A percentile compares a stretch with the other conserved stretches of the same genome.
Conservation (phyloP, 257 asterid species). For the Nicotiana benthamiana region DNA sequence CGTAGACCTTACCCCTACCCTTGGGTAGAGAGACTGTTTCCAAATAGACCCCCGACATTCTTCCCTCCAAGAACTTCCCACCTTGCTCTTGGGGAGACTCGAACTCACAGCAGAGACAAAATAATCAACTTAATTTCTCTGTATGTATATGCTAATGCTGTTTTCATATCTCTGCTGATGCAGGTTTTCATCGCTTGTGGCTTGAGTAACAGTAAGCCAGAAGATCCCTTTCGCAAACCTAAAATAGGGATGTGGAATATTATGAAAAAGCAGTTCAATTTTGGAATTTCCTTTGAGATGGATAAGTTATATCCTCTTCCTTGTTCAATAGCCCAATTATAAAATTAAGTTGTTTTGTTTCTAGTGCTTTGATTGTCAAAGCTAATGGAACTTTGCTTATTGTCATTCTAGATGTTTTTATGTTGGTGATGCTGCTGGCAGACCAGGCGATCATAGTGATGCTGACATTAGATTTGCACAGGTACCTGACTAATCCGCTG, state of each 20-base stretch:
- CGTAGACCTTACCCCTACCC: too few relatives aligned
- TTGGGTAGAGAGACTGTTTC: too few relatives aligned
- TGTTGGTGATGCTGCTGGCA: slow-evolving; percentile 99
- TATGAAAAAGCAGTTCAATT: slow-evolving; percentile 85
- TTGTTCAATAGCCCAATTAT: background rate
- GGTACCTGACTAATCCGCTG: slow-evolving; percentile 27
- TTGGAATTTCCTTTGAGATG: slow-evolving; percentile 68
- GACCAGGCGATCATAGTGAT: slow-evolving; percentile 76
- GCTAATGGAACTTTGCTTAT: slow-evolving; percentile 6
- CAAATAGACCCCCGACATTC: too few relatives aligned
- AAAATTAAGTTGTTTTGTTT: background rate
- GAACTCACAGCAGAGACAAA: background rate
- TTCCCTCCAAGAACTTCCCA: too few relatives aligned
- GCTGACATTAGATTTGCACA: slow-evolving; percentile 87
- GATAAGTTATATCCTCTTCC: slow-evolving; percentile 43
- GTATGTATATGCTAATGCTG: background rate
- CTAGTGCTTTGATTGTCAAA: background rate
- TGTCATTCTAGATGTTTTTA: slow-evolving; percentile 62
- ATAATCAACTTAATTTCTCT: background rate
- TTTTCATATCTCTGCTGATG: slow-evolving; percentile 7
- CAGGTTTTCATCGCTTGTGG: slow-evolving; percentile 99
- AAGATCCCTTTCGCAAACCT: slow-evolving; percentile 86
- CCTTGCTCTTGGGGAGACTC: too few relatives aligned
- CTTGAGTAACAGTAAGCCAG: slow-evolving; percentile 34
- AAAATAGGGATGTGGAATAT: slow-evolving; percentile 91